Base-by-base conservation (phyloP, 306 rosid species). In the Quercus robur region DNA sequence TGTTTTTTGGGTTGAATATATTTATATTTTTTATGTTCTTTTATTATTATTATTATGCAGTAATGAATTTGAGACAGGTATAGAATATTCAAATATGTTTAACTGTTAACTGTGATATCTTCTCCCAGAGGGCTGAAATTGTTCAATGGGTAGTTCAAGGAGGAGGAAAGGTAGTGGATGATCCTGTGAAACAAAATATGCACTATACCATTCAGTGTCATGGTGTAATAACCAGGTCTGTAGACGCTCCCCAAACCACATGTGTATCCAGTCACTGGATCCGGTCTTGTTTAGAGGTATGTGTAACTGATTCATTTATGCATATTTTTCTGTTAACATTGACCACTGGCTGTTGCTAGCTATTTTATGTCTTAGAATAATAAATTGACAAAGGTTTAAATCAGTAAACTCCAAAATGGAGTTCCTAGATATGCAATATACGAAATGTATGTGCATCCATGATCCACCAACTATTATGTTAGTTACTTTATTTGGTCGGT, bases 201-300 rank as follows among this genome's bases (percentile, higher is more conserved):
- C 90, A 90, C 80, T 93, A 87, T 82, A 89, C 74, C 59, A 81
- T 95, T 75, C 98, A 89, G 83, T 84, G 96, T 82, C 99, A 95
- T 82, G 98, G 99, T 69, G 85, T 66, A 71, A 80, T 74, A 71
- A 85, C 89, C 52, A 85, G 55, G 63, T 74, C 78, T 76, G 57
- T 64, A 7, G 84, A 71, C 44, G 78, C 74, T 77, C 67, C 77
- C 28, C 90, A 52, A 74, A 83, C 81, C 78, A 78, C 78, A 1
- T 78, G 75, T 46, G 80, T 95, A 80, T 95, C 99, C 75, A 93
- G 96, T 82, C 99, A 95, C 56, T 91, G 99, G 99, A 85, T 95
- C 81, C 91, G 97, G 67, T 91, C 93, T 49, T 93, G 97, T 85
- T 87, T 95, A 80, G 94, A 93, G 94, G 99, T 95, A 84, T 80